Evolutionary conservation across 176 grass and related monocot genomes (phyloP).

Genomic region (Chloris gayana): DNA sequence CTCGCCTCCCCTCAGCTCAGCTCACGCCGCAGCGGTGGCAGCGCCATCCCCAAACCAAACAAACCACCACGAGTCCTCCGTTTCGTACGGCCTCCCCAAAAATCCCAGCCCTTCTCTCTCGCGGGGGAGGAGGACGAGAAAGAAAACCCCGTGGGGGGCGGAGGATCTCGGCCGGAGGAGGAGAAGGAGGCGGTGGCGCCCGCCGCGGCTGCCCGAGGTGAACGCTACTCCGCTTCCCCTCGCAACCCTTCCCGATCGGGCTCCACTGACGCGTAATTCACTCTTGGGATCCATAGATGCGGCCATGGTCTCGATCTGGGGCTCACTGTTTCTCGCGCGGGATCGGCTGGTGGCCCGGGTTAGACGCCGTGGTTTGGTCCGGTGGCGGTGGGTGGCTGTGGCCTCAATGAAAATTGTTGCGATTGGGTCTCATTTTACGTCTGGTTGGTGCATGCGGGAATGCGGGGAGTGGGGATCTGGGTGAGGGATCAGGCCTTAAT

Average conservation of each 20-base stretch:
- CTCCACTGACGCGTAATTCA: not conserved
- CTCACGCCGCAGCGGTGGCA: slow-evolving; percentile 26
- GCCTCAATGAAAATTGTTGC: not conserved
- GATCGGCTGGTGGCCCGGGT: not conserved
- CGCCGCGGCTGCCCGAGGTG: slow-evolving; percentile 23
- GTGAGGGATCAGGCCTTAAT: not conserved
- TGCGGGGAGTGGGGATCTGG: slow-evolving; percentile 27
- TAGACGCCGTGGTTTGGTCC: not conserved
- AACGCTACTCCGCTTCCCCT: not conserved
- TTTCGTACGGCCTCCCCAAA: slow-evolving; percentile 45
- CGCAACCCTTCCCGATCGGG: not conserved
- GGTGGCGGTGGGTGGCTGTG: not conserved
- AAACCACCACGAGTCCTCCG: slow-evolving; percentile 33
- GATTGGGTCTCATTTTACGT: slow-evolving; percentile 8
- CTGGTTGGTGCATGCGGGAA: not conserved
- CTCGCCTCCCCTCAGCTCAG: not conserved
- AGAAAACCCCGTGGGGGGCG: slow-evolving; percentile 18
- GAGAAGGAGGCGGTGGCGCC: slow-evolving; percentile 24
- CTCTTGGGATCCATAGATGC: slow-evolving; percentile 22
- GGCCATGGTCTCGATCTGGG: not conserved
- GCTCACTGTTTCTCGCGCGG: not conserved
- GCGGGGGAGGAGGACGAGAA: slow-evolving; percentile 13
- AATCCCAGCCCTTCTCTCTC: slow-evolving; percentile 28
- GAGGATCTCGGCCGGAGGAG: slow-evolving; percentile 23
- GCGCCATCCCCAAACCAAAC: not conserved